These are phyloP conservation scores for Antrodiella citrinella DNA, from an alignment of 768 basidiomycete species.

Conservation along the genomic window DNA sequence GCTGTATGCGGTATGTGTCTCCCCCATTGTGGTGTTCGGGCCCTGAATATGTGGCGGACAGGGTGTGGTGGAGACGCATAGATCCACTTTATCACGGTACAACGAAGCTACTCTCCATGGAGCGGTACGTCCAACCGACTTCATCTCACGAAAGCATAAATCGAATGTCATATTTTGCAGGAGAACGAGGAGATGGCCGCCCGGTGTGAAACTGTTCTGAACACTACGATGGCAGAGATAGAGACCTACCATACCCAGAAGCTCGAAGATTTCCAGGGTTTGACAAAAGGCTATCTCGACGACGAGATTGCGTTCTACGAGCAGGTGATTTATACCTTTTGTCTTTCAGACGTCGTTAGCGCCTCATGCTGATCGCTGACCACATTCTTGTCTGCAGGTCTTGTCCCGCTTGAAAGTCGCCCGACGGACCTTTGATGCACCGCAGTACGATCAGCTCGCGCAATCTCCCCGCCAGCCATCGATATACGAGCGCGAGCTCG, in stretches of 20 bases:
- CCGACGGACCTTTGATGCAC: conserved; percentile 43
- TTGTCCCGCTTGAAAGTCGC: conserved; percentile 51
- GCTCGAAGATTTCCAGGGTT: conserved; percentile 51
- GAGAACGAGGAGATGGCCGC: conserved; percentile 56
- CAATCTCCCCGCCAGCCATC: conserved; percentile 52
- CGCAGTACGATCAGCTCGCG: conserved; percentile 40
- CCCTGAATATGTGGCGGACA: conserved; percentile 16
- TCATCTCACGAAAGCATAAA: conserved; percentile 1
- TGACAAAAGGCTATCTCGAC: conserved; percentile 65
- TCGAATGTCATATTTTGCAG: too few relatives aligned
- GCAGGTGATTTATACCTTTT: conserved; percentile 33
- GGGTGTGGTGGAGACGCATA: conserved; percentile 72
- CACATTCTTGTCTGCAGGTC: conserved; percentile 28
- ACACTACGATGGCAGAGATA: conserved; percentile 85
- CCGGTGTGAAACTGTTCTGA: conserved; percentile 82
- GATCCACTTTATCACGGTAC: conserved; percentile 59
- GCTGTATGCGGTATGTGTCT: conserved; percentile 50
- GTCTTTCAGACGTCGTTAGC: background rate
- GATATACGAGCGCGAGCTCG: conserved; percentile 69
- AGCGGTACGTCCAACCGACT: conserved; percentile 19
- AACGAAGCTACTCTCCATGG: conserved; percentile 38
- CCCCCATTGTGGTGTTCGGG: background rate
- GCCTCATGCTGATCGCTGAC: background rate
- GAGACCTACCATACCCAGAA: conserved; percentile 73
- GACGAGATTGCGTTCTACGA: conserved; percentile 73